Conservation (phyloP, 352 stramenopile species). For the Phytophthora fragariae region DNA sequence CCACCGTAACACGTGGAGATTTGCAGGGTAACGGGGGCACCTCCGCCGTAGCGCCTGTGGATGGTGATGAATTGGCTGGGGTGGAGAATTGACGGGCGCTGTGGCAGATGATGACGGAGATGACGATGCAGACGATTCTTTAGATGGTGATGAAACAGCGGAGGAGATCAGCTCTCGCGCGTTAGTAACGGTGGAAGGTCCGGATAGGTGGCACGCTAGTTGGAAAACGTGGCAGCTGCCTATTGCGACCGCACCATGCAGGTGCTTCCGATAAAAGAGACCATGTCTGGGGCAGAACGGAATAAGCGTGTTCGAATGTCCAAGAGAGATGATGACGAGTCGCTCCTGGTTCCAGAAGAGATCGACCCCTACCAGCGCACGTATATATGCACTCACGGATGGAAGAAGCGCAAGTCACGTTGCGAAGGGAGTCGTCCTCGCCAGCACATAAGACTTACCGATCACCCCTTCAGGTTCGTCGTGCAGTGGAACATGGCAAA, state of each 20-base stretch:
- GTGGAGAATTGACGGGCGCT: no score
- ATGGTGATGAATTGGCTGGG: no score
- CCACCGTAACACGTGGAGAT: no score
- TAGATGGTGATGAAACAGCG: no score
- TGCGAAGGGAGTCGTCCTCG: neutral
- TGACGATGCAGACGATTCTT: no score
- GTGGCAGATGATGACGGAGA: no score
- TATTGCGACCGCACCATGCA: neutral
- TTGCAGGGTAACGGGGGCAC: no score
- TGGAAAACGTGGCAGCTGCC: no score
- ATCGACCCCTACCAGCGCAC: slow-evolving; percentile 11
- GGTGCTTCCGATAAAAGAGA: neutral
- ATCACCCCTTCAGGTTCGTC: slow-evolving; percentile 19
- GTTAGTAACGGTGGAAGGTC: no score
- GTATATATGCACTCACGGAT: slow-evolving; percentile 21
- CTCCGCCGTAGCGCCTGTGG: no score
- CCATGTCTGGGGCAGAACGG: neutral
- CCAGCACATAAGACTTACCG: slow-evolving; percentile 11
- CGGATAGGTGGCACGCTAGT: no score
- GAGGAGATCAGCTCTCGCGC: no score
- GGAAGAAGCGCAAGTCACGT: neutral
- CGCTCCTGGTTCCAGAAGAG: neutral
- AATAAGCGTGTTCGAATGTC: neutral
- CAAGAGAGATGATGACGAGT: neutral
- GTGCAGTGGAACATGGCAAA: slow-evolving; percentile 6